Percentiles rank a stretch among this genome's conserved stretches.
phyloP scores from a whole-genome alignment of 495 filamentous ascomycete species.

The Aspergillus campestris region DNA sequence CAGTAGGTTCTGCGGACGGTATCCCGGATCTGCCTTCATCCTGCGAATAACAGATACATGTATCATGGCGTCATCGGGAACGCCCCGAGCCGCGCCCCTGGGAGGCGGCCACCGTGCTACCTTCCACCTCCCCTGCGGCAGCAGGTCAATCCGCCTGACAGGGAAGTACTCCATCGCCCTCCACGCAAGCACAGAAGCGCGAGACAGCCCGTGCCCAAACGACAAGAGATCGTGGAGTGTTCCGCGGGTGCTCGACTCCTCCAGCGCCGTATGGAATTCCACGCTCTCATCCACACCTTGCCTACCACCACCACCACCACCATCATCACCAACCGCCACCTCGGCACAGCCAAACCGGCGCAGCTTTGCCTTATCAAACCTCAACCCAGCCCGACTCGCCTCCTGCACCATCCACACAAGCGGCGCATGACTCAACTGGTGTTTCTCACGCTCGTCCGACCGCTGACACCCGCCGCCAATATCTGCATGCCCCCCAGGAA shows the following conservation, averaged over 20 bases:
- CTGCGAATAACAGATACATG: not conserved
- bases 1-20: too few species aligned
- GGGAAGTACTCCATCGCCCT: slow-evolving; percentile 67
- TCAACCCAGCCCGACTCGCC: too few species aligned
- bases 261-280: too few species aligned
- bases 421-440: too few species aligned
- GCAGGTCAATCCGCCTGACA: slow-evolving; percentile 61
- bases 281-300: too few species aligned
- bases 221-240: slow-evolving; percentile 18
- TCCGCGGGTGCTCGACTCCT: slow-evolving; percentile 45
- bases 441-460: too few species aligned
- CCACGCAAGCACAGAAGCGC: slow-evolving; percentile 49
- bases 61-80: not conserved
- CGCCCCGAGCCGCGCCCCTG: not conserved
- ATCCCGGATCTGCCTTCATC: not conserved
- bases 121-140: slow-evolving; percentile 55
- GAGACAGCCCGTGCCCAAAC: slow-evolving; percentile 45
- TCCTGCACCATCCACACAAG: too few species aligned
- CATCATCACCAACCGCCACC: too few species aligned
- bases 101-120: slow-evolving; percentile 31
- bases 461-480: not conserved
- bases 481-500: not conserved
- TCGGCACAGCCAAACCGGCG: too few species aligned
- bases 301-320: too few species aligned
- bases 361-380: too few species aligned